A percentile compares a stretch with the other conserved stretches of the same genome.
These are phyloP conservation scores for Fusarium sp. DNA, from an alignment of 2,329 filamentous ascomycete genomes.

Conservation along the genomic window DNA sequence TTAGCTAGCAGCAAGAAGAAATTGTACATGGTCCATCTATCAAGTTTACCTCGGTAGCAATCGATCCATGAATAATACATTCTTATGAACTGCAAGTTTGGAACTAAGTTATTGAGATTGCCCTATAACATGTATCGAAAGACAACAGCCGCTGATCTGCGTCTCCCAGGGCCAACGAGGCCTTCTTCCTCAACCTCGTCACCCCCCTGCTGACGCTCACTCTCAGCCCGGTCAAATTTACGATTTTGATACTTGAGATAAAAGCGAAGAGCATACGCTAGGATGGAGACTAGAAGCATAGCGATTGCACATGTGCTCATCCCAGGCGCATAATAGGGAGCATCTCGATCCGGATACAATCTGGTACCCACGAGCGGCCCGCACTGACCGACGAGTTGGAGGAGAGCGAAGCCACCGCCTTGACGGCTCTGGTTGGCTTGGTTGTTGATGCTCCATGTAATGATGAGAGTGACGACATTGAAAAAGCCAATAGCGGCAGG, in stretches of 20 bases:
- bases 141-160: constrained; percentile 31
- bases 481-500: constrained; percentile 85
- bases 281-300: constrained; percentile 66
- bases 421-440: constrained; percentile 73
- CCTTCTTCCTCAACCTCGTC: constrained; percentile 50
- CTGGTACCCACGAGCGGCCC: constrained; percentile 76
- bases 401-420: constrained; percentile 78
- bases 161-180: constrained; percentile 46
- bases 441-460: constrained; percentile 91
- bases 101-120: neutral
- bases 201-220: constrained; percentile 31
- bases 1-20: constrained; percentile 16
- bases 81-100: neutral
- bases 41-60: neutral
- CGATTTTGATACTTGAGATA: constrained; percentile 62
- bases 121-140: constrained; percentile 59
- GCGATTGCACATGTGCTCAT: constrained; percentile 70
- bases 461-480: constrained; percentile 81
- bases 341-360: constrained; percentile 67
- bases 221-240: constrained; percentile 49
- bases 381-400: constrained; percentile 84
- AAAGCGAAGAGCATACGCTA: constrained; percentile 63
- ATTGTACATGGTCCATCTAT: constrained; percentile 16
- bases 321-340: constrained; percentile 68
- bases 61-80: neutral